These are phyloP conservation scores for Pleurotus tuber-regium DNA, from an alignment of 768 basidiomycete species.

Conservation along the genomic window DNA sequence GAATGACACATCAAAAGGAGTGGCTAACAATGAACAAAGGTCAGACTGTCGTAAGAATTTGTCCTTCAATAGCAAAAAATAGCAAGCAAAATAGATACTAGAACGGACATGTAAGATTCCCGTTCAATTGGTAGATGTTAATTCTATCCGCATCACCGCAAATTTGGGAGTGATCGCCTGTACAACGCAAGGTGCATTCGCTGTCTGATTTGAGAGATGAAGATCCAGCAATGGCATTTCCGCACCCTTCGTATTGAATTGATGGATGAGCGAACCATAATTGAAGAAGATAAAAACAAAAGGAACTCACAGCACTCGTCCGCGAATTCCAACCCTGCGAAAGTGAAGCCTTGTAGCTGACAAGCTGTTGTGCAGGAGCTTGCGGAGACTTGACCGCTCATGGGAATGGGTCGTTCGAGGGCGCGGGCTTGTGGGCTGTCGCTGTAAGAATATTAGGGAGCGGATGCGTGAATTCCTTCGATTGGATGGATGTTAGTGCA, in stretches of 20 bases:
- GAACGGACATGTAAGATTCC: no score
- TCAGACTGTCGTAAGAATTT: no score
- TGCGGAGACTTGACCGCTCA: slow-evolving; percentile 15
- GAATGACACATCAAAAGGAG: no score
- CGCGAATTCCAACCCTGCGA: background rate
- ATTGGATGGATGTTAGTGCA: background rate
- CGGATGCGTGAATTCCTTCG: background rate
- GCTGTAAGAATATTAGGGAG: background rate
- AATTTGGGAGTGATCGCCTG: no score
- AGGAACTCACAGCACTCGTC: background rate
- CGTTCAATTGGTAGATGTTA: no score
- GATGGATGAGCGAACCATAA: background rate
- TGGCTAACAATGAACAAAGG: no score
- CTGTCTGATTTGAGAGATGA: no score
- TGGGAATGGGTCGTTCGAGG: background rate
- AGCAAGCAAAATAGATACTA: no score
- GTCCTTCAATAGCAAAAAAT: no score
- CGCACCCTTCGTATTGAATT: background rate
- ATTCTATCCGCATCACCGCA: no score
- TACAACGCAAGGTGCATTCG: no score
- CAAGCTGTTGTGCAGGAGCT: background rate
- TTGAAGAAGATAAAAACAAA: background rate
- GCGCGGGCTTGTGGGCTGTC: background rate
- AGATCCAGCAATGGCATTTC: background rate
- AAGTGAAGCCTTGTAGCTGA: background rate